Conservation (phyloP, 2,329 filamentous ascomycete species). For the Sporothrix brunneoviolacea region DNA sequence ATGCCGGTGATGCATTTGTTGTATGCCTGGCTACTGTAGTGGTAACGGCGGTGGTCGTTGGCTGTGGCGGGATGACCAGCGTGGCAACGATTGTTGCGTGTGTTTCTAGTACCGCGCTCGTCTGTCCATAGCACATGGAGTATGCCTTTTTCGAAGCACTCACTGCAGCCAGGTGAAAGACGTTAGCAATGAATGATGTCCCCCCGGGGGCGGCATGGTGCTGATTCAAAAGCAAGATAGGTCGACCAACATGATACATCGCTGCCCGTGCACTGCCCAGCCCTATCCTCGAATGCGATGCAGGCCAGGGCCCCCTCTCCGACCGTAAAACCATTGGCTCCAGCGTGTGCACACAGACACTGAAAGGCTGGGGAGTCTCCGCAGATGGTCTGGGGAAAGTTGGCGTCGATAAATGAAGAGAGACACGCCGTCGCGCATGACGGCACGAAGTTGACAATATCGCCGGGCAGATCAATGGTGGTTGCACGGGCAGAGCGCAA, state of each 20-base stretch:
- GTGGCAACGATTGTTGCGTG: slow-evolving; percentile 54
- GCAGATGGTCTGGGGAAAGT: slow-evolving; percentile 48
- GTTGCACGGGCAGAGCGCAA: neutral
- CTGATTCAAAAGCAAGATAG: neutral
- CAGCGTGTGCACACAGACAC: slow-evolving; percentile 57
- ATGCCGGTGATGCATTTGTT: neutral
- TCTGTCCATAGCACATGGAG: slow-evolving; percentile 49
- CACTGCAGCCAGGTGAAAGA: neutral
- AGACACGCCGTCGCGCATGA: slow-evolving; percentile 57
- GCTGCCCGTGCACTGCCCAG: slow-evolving; percentile 44
- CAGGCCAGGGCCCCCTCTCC: slow-evolving; percentile 68
- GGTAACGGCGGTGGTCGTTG: slow-evolving; percentile 21
- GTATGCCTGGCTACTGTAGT: slow-evolving; percentile 30
- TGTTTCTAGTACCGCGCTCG: slow-evolving; percentile 48
- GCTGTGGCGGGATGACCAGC: slow-evolving; percentile 34
- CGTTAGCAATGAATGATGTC: too few species aligned
- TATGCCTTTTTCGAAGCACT: slow-evolving; percentile 41
- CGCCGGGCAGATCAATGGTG: slow-evolving; percentile 26
- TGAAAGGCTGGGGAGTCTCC: slow-evolving; percentile 44
- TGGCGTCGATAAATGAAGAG: slow-evolving; percentile 52
- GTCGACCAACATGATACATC: slow-evolving; percentile 35
- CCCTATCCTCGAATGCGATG: slow-evolving; percentile 45
- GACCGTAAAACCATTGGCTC: slow-evolving; percentile 57
- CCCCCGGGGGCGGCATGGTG: too few species aligned
- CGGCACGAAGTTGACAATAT: slow-evolving; percentile 43